Evolutionary conservation across 345 rosid genomes (phyloP), one percentile per base, ranked within the genome.

Genomic region (Moricandia moricandioides): DNA sequence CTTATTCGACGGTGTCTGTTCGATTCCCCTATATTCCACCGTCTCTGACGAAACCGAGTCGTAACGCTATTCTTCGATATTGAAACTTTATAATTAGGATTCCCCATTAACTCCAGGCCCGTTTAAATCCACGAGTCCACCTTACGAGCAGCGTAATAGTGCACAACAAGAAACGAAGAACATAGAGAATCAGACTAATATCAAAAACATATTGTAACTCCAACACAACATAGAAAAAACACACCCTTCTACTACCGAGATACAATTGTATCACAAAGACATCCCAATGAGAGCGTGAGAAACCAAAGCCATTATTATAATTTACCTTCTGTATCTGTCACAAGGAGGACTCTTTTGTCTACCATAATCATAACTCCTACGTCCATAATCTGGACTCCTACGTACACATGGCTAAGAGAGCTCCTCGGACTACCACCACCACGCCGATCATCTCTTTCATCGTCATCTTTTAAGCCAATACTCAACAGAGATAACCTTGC

Each of bases 381-480:
- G 82, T 18, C 83, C 88, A 81, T 27, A n/a, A n/a, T n/a, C n/a
- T n/a, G 52, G 67, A 61, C 92, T 84, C 70, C 84, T 83, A 34
- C 80, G 85, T 82, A 83, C 24, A 30, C 82, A 12, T 95, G 95
- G 70, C 97, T 93, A 4, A 82, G 89, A 43, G 91, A 93, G 74
- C 88, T 85, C 70, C 84, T 86, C 13, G 91, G 96, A 70, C 93
- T 88, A 40, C 66, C 66, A 68, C 72, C 87, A 60, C 56, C 55
- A 31, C 80, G 79, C 1, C 77, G 63, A 63, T 81, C 96, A 66
- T n/a, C n/a, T n/a, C n/a, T n/a, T n/a, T n/a, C n/a, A n/a, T n/a
- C n/a, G n/a, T n/a, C n/a, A n/a, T n/a, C 96, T 79, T 83, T 83
- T 63, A 90, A 40, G 47, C 96, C 98, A n/a, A 82, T 93, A 91